Base-by-base conservation (phyloP, 768 basidiomycete species). In the Trametes cubensis region DNA sequence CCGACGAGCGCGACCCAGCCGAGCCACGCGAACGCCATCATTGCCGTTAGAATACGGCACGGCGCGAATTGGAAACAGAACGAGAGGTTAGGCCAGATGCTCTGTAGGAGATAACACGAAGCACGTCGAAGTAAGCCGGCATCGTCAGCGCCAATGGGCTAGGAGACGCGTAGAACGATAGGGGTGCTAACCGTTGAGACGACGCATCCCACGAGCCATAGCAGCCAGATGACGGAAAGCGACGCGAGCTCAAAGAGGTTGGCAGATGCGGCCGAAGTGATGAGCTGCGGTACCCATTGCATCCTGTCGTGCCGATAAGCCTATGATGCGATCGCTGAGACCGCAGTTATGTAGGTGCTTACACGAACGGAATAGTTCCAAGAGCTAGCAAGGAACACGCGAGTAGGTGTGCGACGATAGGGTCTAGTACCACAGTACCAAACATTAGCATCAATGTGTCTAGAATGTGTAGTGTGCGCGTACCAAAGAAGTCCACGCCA, bases 221-320 rank as follows among this genome's bases (percentile, higher is more conserved):
- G 48, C 5, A 74, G 47, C 68, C 70, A 72, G 14, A 74, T 62
- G 17, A 70, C 34, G 17, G 58, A 47, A 17, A 70, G 64, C 14
- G 62, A 65, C 11, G 59, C 54, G 39, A 69, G 55, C 50, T 74
- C 73, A 39, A 69, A 58, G 17, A 63, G 55, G 48, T 67, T 64
- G 39, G 54, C 53, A 14, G 53, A 59, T 13, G 61, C 45, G 14
- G 47, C 46, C 28, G 56, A 59, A 8, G 34, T 54, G 25, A 47
- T 45, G 23, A 72, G 58, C 77, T 78, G 40, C 81, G 80, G 63
- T 80, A 79, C 67, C 90, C 89, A 55, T 79, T 77, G 56, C 62
- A 66, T 54, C 15, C 65, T 66, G 38, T 18, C 14, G n/a, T 20
- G 2, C 5, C 4, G 8, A 34, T 51, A 7, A 23, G 45, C 6